Percentiles rank a stretch among this genome's conserved stretches.
Evolutionary conservation across 257 asterid genomes (phyloP).

Genomic region (Fraxinus anomala): DNA sequence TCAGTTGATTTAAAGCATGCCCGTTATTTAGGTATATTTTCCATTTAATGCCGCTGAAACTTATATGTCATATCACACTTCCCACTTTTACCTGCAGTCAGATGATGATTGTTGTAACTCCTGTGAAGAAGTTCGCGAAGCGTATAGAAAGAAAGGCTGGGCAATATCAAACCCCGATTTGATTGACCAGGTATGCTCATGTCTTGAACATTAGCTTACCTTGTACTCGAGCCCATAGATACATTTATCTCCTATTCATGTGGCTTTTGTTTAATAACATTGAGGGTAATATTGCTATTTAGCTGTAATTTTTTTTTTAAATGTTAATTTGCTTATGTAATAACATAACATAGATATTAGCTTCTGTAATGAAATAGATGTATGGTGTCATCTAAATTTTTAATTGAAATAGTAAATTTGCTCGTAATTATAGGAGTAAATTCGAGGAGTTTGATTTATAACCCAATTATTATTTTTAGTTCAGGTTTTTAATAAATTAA

Average conservation of each 20-base stretch:
- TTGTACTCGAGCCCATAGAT: not conserved
- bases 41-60: slow-evolving; percentile 20
- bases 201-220: slow-evolving; percentile 15
- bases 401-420: not conserved
- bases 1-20: not conserved
- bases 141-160: slow-evolving; percentile 96
- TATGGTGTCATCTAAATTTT: not conserved
- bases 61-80: slow-evolving; percentile 23
- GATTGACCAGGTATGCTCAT: slow-evolving; percentile 72
- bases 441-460: not conserved
- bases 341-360: not conserved
- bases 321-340: not conserved
- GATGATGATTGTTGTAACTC: slow-evolving; percentile 89
- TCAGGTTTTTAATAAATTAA: not conserved
- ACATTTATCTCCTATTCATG: not conserved
- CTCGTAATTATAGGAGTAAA: not conserved
- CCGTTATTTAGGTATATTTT: slow-evolving; percentile 11
- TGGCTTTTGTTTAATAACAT: not conserved
- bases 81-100: slow-evolving; percentile 50
- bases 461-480: not conserved
- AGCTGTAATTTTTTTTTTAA: not conserved
- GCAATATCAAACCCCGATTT: slow-evolving; percentile 77
- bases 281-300: not conserved
- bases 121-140: slow-evolving; percentile 99
- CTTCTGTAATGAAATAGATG: not conserved